These are phyloP conservation scores for Phyllosticta citriasiana DNA, from an alignment of 2,329 filamentous ascomycete genomes.

Conservation along the genomic window DNA sequence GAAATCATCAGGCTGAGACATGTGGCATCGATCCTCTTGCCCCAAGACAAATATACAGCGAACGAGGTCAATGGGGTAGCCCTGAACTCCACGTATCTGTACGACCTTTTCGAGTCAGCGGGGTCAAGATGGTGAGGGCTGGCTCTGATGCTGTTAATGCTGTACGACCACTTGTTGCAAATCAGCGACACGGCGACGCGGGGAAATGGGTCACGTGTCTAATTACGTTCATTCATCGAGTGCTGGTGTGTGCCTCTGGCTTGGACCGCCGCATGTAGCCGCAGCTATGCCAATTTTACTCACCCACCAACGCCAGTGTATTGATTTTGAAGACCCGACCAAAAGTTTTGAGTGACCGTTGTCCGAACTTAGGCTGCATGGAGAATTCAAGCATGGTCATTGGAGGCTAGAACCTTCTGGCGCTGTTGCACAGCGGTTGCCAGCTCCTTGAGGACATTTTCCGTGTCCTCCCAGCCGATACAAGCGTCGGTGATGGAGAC, in stretches of 20 bases:
- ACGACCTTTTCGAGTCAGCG: background rate
- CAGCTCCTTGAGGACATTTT: conserved; percentile 63
- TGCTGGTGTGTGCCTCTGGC: background rate
- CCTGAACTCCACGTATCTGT: background rate
- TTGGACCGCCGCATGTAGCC: background rate
- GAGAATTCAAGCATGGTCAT: conserved; percentile 19
- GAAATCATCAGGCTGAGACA: background rate
- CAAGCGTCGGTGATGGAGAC: conserved; percentile 97
- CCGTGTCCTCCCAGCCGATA: conserved; percentile 88
- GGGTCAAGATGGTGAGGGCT: background rate
- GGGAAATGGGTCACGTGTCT: background rate
- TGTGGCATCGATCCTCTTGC: background rate
- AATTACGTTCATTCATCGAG: background rate
- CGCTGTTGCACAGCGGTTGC: conserved; percentile 71
- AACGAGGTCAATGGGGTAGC: background rate
- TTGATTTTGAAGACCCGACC: background rate
- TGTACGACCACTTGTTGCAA: background rate
- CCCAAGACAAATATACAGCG: background rate
- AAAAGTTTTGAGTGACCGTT: background rate
- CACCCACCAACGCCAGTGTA: background rate
- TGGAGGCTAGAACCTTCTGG: conserved; percentile 39
- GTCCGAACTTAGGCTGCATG: background rate
- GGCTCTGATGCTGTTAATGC: background rate
- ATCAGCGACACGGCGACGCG: background rate
- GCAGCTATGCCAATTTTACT: background rate